Base-by-base conservation (phyloP, 2,329 filamentous ascomycete genomes). In the Piedraia hortae region DNA sequence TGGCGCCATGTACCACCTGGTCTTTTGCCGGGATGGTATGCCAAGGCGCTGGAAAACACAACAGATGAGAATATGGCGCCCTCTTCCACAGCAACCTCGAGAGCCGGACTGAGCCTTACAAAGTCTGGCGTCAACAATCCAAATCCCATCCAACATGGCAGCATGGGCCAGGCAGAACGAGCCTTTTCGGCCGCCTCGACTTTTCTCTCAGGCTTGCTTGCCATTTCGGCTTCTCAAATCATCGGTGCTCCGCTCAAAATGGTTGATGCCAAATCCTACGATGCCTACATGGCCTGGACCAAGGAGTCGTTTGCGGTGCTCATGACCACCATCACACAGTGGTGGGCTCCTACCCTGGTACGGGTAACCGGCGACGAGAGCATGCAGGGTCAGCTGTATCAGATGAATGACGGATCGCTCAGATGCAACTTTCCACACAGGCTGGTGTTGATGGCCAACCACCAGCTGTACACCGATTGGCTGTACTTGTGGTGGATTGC, bases 401-500 rank as follows among this genome's bases (percentile, higher is more conserved):
- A 67, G 30, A 69, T 63, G 4, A 44, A 54, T 3, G 71, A 78
- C 37, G 77, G 77, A 8, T 60, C 64, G 24, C 56, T 88, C 16
- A 56, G 77, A 36, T 78, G 74, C 42, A 54, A 62, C 31, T 89
- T 89, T 31, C 74, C 77, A 1, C 68, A 85, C 38, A 61, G 77
- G 21, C 51, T 88, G 38, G 59, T 89, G 12, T 51, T 89, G 47
- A 73, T 88, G 42, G 75, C 77, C 12, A 89, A 89, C 40, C 77
- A 89, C 39, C 36, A 32, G 34, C 66, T 88, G 23, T 88, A 89
- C 41, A 82, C 75, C 5, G 75, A 89, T 46, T 89, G 75, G 77
- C 47, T 88, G 5, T 89, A 89, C 41, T 59, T 89, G 5, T 89
- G 77, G 77, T 89, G 77, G 77, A 67, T 77, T 12, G 73, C 67